A percentile compares a stretch with the other conserved stretches of the same genome.
phyloP scores from a whole-genome alignment of 345 rosid species.

The Populus deltoides region DNA sequence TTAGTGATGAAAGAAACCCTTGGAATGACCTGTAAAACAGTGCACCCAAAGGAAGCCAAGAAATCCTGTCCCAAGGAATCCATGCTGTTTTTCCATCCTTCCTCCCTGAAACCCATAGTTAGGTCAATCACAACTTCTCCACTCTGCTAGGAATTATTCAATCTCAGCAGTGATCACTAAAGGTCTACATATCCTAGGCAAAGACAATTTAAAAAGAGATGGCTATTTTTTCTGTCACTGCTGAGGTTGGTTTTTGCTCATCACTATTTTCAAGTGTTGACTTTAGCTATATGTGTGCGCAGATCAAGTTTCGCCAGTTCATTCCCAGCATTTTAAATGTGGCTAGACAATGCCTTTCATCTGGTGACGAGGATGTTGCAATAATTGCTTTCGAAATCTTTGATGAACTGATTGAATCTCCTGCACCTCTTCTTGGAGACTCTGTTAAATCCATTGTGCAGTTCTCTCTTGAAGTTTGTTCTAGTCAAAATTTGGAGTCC shows the following conservation, averaged over 20 bases:
- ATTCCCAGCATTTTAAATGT: conserved; percentile 96
- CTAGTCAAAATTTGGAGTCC: conserved; percentile 73
- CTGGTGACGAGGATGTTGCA: conserved; percentile 97
- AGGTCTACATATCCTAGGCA: background rate
- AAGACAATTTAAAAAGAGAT: background rate
- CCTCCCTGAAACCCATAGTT: background rate
- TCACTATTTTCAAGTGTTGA: background rate
- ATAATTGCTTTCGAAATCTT: conserved; percentile 96
- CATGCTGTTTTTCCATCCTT: no score
- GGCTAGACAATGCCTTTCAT: conserved; percentile 82
- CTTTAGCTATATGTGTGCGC: conserved; percentile 11
- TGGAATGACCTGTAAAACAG: no score
- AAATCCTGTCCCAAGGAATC: no score
- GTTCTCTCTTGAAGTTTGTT: conserved; percentile 95
- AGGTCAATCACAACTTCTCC: background rate
- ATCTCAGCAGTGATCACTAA: background rate
- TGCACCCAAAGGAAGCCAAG: no score
- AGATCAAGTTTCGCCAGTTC: conserved; percentile 95
- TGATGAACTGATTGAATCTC: conserved; percentile 98
- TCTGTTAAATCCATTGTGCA: conserved; percentile 91
- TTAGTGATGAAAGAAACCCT: no score
- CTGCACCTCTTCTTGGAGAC: conserved; percentile 98
- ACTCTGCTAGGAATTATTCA: background rate
- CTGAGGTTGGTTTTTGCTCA: background rate
- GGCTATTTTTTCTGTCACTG: background rate